Conservation (phyloP, 306 rosid genomes). For the Rosa lucieae region DNA sequence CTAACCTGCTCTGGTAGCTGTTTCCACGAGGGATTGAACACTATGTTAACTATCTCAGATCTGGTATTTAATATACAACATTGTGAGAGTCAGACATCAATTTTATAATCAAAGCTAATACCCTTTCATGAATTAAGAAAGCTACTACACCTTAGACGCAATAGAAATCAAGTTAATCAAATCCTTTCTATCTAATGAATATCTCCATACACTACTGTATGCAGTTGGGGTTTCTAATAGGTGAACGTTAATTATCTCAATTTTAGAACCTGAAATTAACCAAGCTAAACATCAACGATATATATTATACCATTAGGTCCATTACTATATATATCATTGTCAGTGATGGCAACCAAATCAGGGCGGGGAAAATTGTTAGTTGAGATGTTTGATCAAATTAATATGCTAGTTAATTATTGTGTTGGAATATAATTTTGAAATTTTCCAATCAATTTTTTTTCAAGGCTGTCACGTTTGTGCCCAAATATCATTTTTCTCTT, state of each 20-base stretch:
- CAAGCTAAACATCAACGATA: too few species aligned
- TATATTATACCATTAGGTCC: too few species aligned
- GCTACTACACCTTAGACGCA: not conserved
- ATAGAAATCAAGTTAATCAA: not conserved
- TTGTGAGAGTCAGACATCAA: not conserved
- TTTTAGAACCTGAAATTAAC: not conserved
- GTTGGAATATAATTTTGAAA: not conserved
- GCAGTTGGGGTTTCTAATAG: not conserved
- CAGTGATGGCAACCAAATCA: not conserved
- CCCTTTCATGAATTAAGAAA: not conserved
- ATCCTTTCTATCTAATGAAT: not conserved
- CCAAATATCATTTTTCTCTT: not conserved
- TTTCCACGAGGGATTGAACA: not conserved
- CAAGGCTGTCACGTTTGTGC: slow-evolving; percentile 1
- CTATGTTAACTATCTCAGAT: not conserved
- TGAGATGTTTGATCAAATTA: slow-evolving; percentile 3
- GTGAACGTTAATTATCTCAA: not conserved
- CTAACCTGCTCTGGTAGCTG: not conserved
- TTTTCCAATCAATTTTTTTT: not conserved
- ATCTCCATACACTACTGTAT: too few species aligned
- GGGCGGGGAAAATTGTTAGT: not conserved
- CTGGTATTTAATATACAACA: not conserved
- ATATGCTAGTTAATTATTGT: not conserved
- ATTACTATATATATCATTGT: too few species aligned
- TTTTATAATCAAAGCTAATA: not conserved